Evolutionary conservation across 1,284 basidiomycete species (phyloP).

Genomic region (Cutaneotrichosporon sp.): DNA sequence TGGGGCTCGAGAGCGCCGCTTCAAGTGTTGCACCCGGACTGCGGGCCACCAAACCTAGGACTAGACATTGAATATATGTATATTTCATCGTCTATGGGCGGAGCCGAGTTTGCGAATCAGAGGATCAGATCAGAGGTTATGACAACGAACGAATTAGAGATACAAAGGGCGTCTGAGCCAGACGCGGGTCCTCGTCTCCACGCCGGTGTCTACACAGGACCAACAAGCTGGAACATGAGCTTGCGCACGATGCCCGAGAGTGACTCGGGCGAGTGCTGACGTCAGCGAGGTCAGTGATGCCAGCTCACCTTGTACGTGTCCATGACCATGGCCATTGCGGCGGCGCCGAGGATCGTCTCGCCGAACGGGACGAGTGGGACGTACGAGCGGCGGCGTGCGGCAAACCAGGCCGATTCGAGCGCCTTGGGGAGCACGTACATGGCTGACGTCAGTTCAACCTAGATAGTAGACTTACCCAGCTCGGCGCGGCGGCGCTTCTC

Average conservation of each 20-base stretch:
- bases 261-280: conserved; percentile 75
- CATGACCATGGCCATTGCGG: conserved; percentile 91
- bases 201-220: conserved; percentile 56
- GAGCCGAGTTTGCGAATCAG: background rate
- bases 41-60: too few relatives aligned
- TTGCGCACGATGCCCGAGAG: conserved; percentile 81
- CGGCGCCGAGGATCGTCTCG: conserved; percentile 66
- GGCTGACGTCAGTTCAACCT: conserved; percentile 52
- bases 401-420: conserved; percentile 81
- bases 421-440: conserved; percentile 96
- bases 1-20: too few relatives aligned
- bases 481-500: conserved; percentile 60
- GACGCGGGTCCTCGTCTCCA: background rate
- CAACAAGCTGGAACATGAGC: conserved; percentile 88
- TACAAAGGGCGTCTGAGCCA: background rate
- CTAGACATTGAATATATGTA: background rate
- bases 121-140: background rate
- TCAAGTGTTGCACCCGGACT: too few relatives aligned
- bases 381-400: conserved; percentile 70
- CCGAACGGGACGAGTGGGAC: conserved; percentile 67
- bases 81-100: background rate
- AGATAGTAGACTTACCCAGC: conserved; percentile 31
- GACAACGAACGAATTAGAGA: conserved; percentile 12
- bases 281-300: background rate
- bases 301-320: conserved; percentile 55